These are phyloP conservation scores for Gilbertella persicaria DNA, from an alignment of 371 early-diverging fungal genomes.

Conservation along the genomic window DNA sequence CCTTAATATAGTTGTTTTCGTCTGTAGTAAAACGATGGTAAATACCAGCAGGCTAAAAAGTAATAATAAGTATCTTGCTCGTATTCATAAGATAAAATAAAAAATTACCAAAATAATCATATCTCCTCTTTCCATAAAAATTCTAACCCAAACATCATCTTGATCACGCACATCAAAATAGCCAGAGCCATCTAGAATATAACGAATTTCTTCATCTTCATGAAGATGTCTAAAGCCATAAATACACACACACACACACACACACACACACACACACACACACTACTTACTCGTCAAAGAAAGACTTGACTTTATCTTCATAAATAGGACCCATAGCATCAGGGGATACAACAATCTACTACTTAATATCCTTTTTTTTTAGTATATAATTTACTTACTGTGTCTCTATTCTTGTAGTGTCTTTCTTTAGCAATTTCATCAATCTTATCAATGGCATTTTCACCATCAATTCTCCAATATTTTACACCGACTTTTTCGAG, in stretches of 20 bases:
- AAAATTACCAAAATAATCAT: conserved; percentile 80
- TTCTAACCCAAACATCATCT: conserved; percentile 89
- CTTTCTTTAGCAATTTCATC: conserved; percentile 75
- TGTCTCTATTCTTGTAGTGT: conserved; percentile 88
- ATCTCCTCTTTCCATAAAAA: conserved; percentile 75
- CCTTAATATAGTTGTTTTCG: conserved; percentile 81
- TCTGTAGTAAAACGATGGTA: conserved; percentile 96
- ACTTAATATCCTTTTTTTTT: not conserved
- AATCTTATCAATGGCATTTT: conserved; percentile 57
- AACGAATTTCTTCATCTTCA: conserved; percentile 97
- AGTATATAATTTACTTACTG: conserved; percentile 43
- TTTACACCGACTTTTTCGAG: conserved; percentile 71
- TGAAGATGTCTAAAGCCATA: conserved; percentile 74
- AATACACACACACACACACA: too few relatives aligned
- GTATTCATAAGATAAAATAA: not conserved
- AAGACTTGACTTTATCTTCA: conserved; percentile 89
- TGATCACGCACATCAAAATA: conserved; percentile 86
- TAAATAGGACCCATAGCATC: conserved; percentile 76
- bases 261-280: too few relatives aligned
- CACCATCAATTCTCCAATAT: conserved; percentile 71
- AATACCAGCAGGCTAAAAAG: conserved; percentile 84
- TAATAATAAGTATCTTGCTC: not conserved
- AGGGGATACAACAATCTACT: conserved; percentile 65
- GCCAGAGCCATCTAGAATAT: conserved; percentile 85
- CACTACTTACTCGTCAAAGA: conserved; percentile 82